Base-by-base conservation (phyloP, 805 yeast genomes). In the Scheffersomyces lignosus region DNA sequence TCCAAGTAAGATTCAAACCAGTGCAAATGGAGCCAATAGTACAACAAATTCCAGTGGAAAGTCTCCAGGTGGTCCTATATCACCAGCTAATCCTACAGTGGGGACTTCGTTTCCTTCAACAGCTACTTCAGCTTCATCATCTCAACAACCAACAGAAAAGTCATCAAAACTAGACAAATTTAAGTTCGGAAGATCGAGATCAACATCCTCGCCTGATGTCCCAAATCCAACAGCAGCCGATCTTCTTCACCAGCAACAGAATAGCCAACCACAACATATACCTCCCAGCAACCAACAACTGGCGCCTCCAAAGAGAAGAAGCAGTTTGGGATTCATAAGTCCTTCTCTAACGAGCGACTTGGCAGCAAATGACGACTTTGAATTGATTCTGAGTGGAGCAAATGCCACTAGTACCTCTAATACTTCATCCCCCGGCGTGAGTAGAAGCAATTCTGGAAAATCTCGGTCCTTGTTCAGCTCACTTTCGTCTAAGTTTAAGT, bases 401-500 rank as follows among this genome's bases (percentile, higher is more conserved):
- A 24, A 23, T 15, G 13, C 12, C 13, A 12, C 18, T 5, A 4
- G 29, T 10, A 12, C 20, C 14, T 31, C 37, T 15, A 23, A 16
- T 10, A 13, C 34, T 13, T 41, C 45, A 9, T 40, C 47, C 4
- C 50, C 52, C 3, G 33, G 27, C n/a, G 44, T 44, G 10, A 43
- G 56, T 4, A 36, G 58, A 27, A 38, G 31, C 37, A 44, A 39
- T 25, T 43, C 49, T 9, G 43, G 46, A 4, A 47, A 46, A 27
- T 54, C 48, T 18, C 50, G 60, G 31, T 56, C 68, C 3, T 31
- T 69, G 4, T 66, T 69, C 47, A 58, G 67, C 37, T 64, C 71
- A 10, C 33, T 69, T 12, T 66, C 73, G 3, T 60, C 71, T 7
- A 68, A 68, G 38, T 68, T 68, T 45, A 66, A 65, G 39, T 54